Evolutionary conservation across 2,329 filamentous ascomycete genomes (phyloP), one percentile per base, ranked within the genome.

Genomic region (Aureobasidium uvarum): DNA sequence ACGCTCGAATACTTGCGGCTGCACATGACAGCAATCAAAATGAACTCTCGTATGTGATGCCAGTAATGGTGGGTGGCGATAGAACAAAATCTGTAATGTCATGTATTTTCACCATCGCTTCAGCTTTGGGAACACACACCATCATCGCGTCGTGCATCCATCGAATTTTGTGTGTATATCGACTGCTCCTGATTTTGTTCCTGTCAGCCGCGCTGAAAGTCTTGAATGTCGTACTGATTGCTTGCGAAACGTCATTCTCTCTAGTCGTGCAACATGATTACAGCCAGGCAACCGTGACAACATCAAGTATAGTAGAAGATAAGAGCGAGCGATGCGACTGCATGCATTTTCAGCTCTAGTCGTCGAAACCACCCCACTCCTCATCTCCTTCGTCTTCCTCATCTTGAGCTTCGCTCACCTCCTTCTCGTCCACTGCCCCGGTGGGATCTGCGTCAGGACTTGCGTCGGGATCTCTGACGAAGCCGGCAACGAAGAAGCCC

Each of bases 401-500:
- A 10, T 60, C 13, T 28, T n/a, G 45, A 5, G 1, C 58, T 45
- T 55, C 39, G 18, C n/a, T 33, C 14, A 7, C 31, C 8, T 5
- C 45, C 8, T 33, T 64, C 31, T 46, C 59, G 28, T 25, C 65
- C n/a, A 64, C 56, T 1, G 54, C 55, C 23, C 66, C 41, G 2
- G 13, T 10, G 20, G 10, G 33, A 25, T 31, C 36, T 14, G 48
- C 65, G 38, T 55, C 62, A 2, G 54, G 33, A 25, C 28, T 31
- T 14, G 48, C 65, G 38, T 55, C 62, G 1, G 54, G 70, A 50
- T 89, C 85, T 62, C 90, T 82, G 3, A 91, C 84, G 76, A 99
- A 96, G 0, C 84, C 91, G n/a, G 87, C 92, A 23, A 97, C 90
- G 71, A 99, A 99, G 77, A 99, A 98, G 0, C 95, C 94, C 85